These are phyloP conservation scores for Nicotiana knightiana DNA, from an alignment of 257 asterid species.

Conservation along the genomic window DNA sequence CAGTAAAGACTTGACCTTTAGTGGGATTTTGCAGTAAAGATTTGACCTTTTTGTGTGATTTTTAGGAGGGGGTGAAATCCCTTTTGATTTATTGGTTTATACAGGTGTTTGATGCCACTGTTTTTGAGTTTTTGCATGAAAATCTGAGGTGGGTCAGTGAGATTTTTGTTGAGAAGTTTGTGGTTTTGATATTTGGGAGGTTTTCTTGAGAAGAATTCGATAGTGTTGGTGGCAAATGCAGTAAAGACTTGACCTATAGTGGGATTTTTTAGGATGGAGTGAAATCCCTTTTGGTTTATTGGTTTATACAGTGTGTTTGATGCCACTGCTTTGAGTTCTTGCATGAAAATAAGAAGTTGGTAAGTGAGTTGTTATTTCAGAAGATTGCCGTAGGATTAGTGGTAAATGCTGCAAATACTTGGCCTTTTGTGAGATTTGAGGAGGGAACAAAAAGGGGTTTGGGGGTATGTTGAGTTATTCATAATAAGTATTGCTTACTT, in stretches of 20 bases:
- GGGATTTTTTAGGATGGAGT: background rate
- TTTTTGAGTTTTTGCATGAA: background rate
- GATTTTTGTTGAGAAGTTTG: conserved; percentile 11
- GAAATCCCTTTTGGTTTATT: no score
- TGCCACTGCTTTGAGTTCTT: background rate
- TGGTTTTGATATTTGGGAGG: conserved; percentile 14
- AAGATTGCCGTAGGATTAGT: conserved; percentile 21
- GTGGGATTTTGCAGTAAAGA: background rate
- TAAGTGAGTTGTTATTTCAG: conserved; percentile 11
- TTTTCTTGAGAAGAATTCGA: conserved; percentile 13
- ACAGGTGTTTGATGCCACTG: background rate
- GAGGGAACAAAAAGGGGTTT: background rate
- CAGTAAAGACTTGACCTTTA: conserved; percentile 23
- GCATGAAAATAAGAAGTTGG: conserved; percentile 11
- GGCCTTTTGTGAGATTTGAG: background rate
- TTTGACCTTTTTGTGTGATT: background rate
- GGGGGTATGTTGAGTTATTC: conserved; percentile 1
- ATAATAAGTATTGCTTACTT: conserved; percentile 30
- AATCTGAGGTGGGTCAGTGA: conserved; percentile 16
- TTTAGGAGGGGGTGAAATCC: background rate
- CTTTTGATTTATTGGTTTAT: background rate
- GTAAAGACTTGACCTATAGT: conserved; percentile 22
- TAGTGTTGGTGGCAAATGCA: conserved; percentile 20
- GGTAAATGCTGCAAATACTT: conserved; percentile 27
- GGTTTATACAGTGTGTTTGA: background rate